A percentile compares a stretch with the other conserved stretches of the same genome.
Evolutionary conservation across 2,329 filamentous ascomycete genomes (phyloP).

Genomic region (Fonsecaea nubica): DNA sequence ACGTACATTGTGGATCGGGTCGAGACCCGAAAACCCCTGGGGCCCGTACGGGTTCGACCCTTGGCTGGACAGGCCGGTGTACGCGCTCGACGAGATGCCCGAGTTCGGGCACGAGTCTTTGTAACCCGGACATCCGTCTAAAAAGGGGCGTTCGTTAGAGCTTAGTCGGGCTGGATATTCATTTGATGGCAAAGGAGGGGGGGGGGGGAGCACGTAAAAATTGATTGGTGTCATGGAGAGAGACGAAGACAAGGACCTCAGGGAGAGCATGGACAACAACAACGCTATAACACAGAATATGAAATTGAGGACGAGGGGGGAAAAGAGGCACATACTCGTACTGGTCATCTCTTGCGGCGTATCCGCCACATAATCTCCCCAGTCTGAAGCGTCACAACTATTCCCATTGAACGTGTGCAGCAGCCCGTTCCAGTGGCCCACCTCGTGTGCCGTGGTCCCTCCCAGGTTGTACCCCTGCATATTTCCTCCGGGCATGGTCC

Average conservation of each 20-base stretch:
- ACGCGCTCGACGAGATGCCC: conserved; percentile 20
- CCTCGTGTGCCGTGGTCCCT: conserved; percentile 55
- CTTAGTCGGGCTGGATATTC: neutral
- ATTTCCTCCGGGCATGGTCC: conserved; percentile 61
- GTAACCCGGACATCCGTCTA: conserved; percentile 58
- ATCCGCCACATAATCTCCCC: conserved; percentile 53
- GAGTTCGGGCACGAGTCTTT: conserved; percentile 60
- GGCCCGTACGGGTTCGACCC: conserved; percentile 31
- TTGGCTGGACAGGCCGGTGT: conserved; percentile 18
- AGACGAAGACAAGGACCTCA: neutral
- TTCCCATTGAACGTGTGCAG: conserved; percentile 54
- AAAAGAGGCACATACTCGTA: conserved; percentile 45
- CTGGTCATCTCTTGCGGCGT: conserved; percentile 59
- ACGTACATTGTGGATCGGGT: conserved; percentile 59
- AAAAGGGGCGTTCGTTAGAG: neutral
- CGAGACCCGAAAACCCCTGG: conserved; percentile 49
- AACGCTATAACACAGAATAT: neutral
- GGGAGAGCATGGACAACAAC: neutral
- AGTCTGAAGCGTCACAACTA: conserved; percentile 45
- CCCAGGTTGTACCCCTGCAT: conserved; percentile 57
- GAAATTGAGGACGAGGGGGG: neutral
- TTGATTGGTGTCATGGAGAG: neutral
- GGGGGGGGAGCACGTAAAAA: neutral
- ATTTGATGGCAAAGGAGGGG: neutral
- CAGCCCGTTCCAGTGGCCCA: conserved; percentile 56